Conservation (phyloP, 2,329 filamentous ascomycete genomes). For the Trichoderma endophyticum region DNA sequence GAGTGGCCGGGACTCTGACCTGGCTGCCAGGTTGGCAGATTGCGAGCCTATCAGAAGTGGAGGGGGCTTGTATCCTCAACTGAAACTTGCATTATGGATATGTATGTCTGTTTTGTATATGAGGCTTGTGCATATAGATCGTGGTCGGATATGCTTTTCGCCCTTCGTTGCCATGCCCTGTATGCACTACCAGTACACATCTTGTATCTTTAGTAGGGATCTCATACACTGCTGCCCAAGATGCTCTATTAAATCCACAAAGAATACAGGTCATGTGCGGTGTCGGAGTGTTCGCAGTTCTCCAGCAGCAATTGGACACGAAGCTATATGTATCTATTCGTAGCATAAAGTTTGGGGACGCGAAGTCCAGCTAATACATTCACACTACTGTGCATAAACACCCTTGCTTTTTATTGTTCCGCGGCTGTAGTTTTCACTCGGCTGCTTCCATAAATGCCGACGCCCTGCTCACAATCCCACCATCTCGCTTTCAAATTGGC, state of each 20-base stretch:
- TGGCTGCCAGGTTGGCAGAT: neutral
- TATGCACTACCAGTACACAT: neutral
- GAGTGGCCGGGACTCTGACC: neutral
- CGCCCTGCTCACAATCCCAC: neutral
- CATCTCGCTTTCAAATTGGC: neutral
- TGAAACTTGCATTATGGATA: neutral
- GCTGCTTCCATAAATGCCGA: neutral
- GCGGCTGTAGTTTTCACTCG: neutral
- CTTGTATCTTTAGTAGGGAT: neutral
- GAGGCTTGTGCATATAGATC: neutral
- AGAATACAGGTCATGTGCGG: neutral
- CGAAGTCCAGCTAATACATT: neutral
- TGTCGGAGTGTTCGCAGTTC: neutral
- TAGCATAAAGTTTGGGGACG: neutral
- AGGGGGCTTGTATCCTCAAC: neutral
- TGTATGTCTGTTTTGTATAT: neutral
- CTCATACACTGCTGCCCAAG: neutral
- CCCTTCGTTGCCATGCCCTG: neutral
- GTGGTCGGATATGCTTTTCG: neutral
- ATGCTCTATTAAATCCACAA: neutral
- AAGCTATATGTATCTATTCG: neutral
- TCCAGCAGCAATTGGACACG: neutral
- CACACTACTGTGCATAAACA: neutral
- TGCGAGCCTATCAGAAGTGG: neutral
- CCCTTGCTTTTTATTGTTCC: neutral